Conservation (phyloP, 768 basidiomycete species). For the Hortiboletus flavorubellus region DNA sequence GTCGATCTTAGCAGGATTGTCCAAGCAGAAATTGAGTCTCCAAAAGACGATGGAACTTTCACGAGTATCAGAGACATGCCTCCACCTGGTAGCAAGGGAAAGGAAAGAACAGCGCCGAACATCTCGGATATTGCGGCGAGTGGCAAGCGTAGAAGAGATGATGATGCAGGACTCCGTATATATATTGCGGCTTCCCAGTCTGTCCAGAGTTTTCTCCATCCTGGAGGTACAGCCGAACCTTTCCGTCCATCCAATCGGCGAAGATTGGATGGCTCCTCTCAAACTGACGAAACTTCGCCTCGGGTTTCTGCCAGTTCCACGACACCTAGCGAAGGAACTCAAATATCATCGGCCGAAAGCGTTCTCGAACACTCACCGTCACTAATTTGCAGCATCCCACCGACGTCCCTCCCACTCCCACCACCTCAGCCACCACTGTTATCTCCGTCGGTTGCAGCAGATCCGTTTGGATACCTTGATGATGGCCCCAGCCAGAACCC, state of each 20-base stretch:
- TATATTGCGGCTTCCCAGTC: constrained; percentile 55
- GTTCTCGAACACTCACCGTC: not conserved
- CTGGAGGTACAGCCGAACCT: constrained; percentile 1
- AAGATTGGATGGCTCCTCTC: constrained; percentile 10
- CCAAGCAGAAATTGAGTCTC: constrained; percentile 66
- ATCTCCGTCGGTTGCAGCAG: constrained; percentile 30
- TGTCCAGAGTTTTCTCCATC: constrained; percentile 50
- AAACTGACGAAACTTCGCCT: not conserved
- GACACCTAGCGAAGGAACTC: not conserved
- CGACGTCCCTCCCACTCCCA: constrained; percentile 1
- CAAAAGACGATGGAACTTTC: constrained; percentile 50
- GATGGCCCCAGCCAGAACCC: constrained; percentile 31
- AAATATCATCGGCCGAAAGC: not conserved
- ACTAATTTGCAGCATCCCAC: not conserved
- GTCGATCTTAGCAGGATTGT: constrained; percentile 71
- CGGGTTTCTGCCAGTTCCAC: not conserved
- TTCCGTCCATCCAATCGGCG: constrained; percentile 22
- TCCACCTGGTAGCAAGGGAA: constrained; percentile 52
- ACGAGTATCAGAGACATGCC: constrained; percentile 60
- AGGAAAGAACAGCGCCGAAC: constrained; percentile 30
- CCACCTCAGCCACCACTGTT: not conserved
- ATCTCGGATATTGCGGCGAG: constrained; percentile 11
- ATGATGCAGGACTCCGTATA: constrained; percentile 46
- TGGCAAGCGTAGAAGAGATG: constrained; percentile 57
- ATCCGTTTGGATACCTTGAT: constrained; percentile 63